Conservation (phyloP, 2,329 filamentous ascomycete genomes). For the Colletotrichum sp. region DNA sequence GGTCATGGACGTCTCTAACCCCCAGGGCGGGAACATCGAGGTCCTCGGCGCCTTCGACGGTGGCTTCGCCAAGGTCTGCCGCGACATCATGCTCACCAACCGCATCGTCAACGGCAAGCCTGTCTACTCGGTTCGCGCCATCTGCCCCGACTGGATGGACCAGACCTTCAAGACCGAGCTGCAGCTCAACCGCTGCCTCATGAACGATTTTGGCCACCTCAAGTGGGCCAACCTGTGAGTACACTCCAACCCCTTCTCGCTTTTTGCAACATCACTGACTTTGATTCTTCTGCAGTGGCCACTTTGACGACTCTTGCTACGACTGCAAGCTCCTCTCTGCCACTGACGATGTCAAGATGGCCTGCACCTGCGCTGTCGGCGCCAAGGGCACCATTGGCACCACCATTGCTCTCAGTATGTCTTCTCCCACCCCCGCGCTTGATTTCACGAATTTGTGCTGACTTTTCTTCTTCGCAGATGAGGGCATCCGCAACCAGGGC, state of each 20-base stretch:
- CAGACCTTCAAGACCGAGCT: neutral
- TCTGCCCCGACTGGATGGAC: neutral
- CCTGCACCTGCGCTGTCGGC: neutral
- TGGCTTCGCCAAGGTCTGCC: slow-evolving; percentile 4
- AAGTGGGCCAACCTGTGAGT: slow-evolving; percentile 7
- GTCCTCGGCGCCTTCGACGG: neutral
- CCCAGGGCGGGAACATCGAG: neutral
- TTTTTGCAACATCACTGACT: neutral
- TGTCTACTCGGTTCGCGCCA: slow-evolving; percentile 8
- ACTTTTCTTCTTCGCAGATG: neutral
- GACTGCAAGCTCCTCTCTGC: slow-evolving; percentile 3
- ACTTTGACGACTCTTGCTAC: slow-evolving; percentile 6
- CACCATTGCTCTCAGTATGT: neutral
- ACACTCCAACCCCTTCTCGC: neutral
- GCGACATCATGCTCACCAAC: neutral
- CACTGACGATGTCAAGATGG: neutral
- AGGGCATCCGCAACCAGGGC: slow-evolving; percentile 14
- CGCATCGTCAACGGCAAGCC: neutral
- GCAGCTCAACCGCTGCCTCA: slow-evolving; percentile 19
- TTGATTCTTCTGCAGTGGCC: neutral
- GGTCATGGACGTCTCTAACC: neutral
- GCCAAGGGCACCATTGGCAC: neutral
- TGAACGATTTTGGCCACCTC: slow-evolving; percentile 12
- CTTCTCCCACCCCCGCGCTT: fast-evolving
- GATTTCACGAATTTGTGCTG: neutral